phyloP scores from a whole-genome alignment of 495 filamentous ascomycete genomes.

The Staphylotrichum longicolle region DNA sequence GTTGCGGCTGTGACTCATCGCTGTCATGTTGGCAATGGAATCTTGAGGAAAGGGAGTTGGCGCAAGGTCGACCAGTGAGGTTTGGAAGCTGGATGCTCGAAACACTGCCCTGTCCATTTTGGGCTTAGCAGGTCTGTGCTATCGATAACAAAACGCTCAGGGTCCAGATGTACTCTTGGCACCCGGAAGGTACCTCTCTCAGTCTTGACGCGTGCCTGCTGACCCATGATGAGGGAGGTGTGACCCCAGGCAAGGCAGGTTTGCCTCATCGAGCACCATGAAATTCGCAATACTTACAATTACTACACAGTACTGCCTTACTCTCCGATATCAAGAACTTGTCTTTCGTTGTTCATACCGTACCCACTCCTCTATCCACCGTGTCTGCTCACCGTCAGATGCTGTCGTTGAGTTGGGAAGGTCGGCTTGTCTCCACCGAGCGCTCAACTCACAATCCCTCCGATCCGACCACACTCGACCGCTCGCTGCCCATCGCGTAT shows the following conservation, averaged over 20 bases:
- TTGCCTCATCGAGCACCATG: not conserved
- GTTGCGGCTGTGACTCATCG: constrained; percentile 22
- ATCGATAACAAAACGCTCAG: constrained; percentile 12
- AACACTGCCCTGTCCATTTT: not conserved
- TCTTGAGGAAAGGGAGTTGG: not conserved
- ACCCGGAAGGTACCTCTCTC: not conserved
- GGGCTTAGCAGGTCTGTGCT: not conserved
- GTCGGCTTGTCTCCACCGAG: no score
- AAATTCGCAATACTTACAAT: no score
- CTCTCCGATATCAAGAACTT: no score
- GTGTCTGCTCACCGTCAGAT: no score
- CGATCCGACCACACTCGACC: no score
- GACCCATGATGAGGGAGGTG: constrained; percentile 5
- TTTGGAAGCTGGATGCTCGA: not conserved
- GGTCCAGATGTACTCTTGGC: constrained; percentile 17
- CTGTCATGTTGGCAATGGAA: not conserved
- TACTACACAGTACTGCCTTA: no score
- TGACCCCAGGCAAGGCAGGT: not conserved
- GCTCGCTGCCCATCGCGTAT: no score
- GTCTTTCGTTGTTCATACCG: no score
- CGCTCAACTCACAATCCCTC: no score
- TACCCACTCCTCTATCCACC: no score
- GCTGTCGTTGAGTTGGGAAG: no score
- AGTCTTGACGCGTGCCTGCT: constrained; percentile 2
- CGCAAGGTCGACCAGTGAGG: not conserved